Percentiles rank a stretch among this genome's conserved stretches.
Evolutionary conservation across 2,329 filamentous ascomycete genomes (phyloP).

Genomic region (Xylaria sp.): DNA sequence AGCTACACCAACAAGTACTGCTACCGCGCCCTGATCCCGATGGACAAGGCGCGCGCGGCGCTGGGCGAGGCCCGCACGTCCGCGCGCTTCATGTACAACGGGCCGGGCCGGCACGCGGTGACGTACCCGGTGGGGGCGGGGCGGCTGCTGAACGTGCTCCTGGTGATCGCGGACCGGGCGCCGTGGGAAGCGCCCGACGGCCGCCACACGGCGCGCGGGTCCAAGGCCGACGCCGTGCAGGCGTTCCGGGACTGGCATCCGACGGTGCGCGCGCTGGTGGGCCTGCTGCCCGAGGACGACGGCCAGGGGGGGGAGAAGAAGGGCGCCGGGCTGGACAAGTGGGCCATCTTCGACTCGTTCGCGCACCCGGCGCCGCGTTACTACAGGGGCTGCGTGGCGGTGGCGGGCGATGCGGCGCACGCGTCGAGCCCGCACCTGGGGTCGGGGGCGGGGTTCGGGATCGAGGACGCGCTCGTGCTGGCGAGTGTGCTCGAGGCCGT

Average conservation of each 20-base stretch:
- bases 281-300: slow-evolving; percentile 51
- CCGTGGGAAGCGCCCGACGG: slow-evolving; percentile 39
- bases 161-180: slow-evolving; percentile 44
- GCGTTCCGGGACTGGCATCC: slow-evolving; percentile 48
- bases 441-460: slow-evolving; percentile 57
- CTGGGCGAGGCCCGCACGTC: slow-evolving; percentile 52
- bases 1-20: slow-evolving; percentile 62
- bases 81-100: slow-evolving; percentile 59
- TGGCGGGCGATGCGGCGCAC: slow-evolving; percentile 61
- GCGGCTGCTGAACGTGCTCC: slow-evolving; percentile 59
- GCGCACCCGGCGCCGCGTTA: slow-evolving; percentile 51
- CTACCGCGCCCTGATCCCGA: slow-evolving; percentile 64
- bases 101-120: slow-evolving; percentile 59
- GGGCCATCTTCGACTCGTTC: slow-evolving; percentile 57
- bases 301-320: too few relatives aligned
- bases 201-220: slow-evolving; percentile 40
- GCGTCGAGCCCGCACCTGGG: slow-evolving; percentile 58
- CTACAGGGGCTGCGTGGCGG: slow-evolving; percentile 45
- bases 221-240: slow-evolving; percentile 42
- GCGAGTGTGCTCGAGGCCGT: slow-evolving; percentile 28
- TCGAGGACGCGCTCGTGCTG: slow-evolving; percentile 53
- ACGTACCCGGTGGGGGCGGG: slow-evolving; percentile 64
- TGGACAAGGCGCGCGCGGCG: slow-evolving; percentile 52
- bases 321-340: slow-evolving; percentile 56
- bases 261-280: slow-evolving; percentile 40